Percentiles rank a stretch among this genome's conserved stretches.
Evolutionary conservation across 2,329 filamentous ascomycete genomes (phyloP).

Genomic region (Clonostachys chloroleuca): DNA sequence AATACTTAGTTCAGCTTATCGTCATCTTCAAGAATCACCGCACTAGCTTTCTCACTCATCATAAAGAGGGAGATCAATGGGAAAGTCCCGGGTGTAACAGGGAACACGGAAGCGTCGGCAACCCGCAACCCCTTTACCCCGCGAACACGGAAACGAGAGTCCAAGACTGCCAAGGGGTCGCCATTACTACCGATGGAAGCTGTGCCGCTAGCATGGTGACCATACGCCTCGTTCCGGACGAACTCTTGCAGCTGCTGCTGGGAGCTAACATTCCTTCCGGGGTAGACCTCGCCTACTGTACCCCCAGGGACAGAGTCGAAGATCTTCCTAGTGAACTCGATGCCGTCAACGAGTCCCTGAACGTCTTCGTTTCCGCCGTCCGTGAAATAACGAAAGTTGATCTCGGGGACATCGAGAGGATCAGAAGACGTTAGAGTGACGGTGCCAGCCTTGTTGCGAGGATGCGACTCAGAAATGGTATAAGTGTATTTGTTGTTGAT

Average conservation of each 20-base stretch:
- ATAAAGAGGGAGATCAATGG: constrained; percentile 45
- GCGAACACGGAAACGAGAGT: constrained; percentile 49
- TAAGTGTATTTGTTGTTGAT: constrained; percentile 12
- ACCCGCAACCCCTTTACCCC: constrained; percentile 50
- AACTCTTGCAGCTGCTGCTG: constrained; percentile 1
- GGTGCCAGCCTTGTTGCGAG: constrained; percentile 27
- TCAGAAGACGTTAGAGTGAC: constrained; percentile 44
- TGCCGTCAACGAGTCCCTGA: constrained; percentile 36
- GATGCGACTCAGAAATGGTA: constrained; percentile 4
- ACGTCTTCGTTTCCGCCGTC: constrained; percentile 34
- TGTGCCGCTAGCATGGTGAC: constrained; percentile 53
- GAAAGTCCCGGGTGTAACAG: constrained; percentile 42
- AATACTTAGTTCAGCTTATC: no score
- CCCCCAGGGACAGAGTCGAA: constrained; percentile 6
- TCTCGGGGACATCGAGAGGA: constrained; percentile 47
- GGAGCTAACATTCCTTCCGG: constrained; percentile 20
- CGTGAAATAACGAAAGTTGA: constrained; percentile 41
- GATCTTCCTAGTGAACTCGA: constrained; percentile 33
- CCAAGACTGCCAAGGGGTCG: constrained; percentile 48
- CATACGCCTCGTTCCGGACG: constrained; percentile 38
- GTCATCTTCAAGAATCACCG: constrained; percentile 1
- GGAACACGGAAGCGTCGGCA: constrained; percentile 56
- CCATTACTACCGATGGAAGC: constrained; percentile 48
- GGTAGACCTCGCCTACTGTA: constrained; percentile 30
- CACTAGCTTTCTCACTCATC: constrained; percentile 49